Base-by-base conservation (phyloP, 495 filamentous ascomycete species). In the Chaetomium cochliodes region DNA sequence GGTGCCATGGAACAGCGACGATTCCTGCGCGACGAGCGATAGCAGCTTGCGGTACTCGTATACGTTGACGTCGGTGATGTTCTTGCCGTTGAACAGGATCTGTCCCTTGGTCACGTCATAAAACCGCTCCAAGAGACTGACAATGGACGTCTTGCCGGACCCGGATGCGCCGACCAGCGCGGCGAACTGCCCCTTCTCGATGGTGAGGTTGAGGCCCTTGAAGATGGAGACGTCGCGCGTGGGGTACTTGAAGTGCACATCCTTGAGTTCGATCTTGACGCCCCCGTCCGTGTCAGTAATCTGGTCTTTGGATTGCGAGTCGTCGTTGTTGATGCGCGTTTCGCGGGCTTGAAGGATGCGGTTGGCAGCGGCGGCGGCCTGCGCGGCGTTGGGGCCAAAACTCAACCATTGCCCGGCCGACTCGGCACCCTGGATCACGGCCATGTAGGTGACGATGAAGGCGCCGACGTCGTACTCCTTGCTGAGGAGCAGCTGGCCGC, bases 121-220 rank as follows among this genome's bases (percentile, higher is more conserved):
- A 72, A 90, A 89, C 7, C 78, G 71, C 73, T 88, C 86, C 1
- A 92, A 73, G 0, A 92, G 75, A 4, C 83, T 83, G 20, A 91
- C 80, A 25, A 88, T 78, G 18, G 86, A 90, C 1, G 84, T 87
- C 68, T 93, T 93, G 15, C 90, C 90, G 33, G 85, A 89, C 22
- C 90, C 90, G 0, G 82, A 86, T 0, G 87, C 77, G 3, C 90
- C 90, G 8, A 92, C 89, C 18, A 93, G 78, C 0, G 87, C 90
- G 3, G 83, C 85, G 63, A 84, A 88, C 64, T 88, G 81, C 1
- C 89, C 89, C 49, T 84, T 83, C 47, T 84, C 75, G 54, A 92
- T 89, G 5, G 75, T 81, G 33, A 90, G 62, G 58, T 79, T 84
- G 51, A 86, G 64, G 5, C 77, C 76, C 2, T 63, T 68, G 66